These are phyloP conservation scores for Dioscorea zingiberensis DNA, from an alignment of 106 monocot genomes.

Conservation along the genomic window DNA sequence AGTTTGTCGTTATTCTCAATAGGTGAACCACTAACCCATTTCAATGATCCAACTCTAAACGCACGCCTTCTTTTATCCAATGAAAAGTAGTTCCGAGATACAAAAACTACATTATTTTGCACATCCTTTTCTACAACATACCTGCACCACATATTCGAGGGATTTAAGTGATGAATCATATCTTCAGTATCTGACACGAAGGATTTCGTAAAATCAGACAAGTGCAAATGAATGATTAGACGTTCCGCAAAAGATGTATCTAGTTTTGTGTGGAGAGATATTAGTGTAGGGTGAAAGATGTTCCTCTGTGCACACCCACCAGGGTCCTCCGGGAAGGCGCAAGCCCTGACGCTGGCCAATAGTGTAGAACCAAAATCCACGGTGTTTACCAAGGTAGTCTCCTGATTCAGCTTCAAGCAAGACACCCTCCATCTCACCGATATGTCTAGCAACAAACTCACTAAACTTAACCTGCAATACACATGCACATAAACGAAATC, in stretches of 20 bases:
- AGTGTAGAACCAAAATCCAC: constrained; percentile 98
- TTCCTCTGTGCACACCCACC: constrained; percentile 23
- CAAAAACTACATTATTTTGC: constrained; percentile 87
- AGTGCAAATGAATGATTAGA: too few species aligned
- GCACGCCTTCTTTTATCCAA: constrained; percentile 71
- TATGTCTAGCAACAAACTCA: constrained; percentile 94
- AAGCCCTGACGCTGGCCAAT: constrained; percentile 96
- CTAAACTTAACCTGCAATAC: constrained; percentile 82
- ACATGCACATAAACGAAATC: not conserved
- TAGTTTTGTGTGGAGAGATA: too few species aligned
- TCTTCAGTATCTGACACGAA: too few species aligned
- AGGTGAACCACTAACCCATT: constrained; percentile 49
- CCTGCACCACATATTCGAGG: constrained; percentile 29
- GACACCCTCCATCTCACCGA: constrained; percentile 87
- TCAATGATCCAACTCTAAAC: constrained; percentile 74
- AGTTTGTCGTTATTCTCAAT: constrained; percentile 38
- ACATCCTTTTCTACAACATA: constrained; percentile 97
- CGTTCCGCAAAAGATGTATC: too few species aligned
- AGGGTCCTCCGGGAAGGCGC: constrained; percentile 96
- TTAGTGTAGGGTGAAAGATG: too few species aligned
- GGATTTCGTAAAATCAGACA: too few species aligned
- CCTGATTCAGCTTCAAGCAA: constrained; percentile 95
- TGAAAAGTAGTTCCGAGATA: constrained; percentile 94
- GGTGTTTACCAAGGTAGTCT: constrained; percentile 88
- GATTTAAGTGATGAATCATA: not conserved